Evolutionary conservation across 768 basidiomycete species (phyloP).

Genomic region (Phanerodontia chrysosporium): DNA sequence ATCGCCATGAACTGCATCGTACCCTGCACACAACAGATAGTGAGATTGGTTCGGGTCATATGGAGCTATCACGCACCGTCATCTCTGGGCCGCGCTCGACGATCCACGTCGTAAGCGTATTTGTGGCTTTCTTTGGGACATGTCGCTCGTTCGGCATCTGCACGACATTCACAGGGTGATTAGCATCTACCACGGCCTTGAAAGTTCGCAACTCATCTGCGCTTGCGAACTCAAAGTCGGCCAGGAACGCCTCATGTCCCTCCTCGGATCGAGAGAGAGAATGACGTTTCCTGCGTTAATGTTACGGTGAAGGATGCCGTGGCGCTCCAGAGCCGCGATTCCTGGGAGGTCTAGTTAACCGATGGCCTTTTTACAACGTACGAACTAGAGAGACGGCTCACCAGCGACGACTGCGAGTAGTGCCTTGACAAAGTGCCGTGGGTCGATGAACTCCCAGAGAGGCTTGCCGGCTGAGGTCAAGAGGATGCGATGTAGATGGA

Average conservation of each 20-base stretch:
- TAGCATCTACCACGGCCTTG: too few species aligned
- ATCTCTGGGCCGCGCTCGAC: neutral
- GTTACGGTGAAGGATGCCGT: constrained; percentile 29
- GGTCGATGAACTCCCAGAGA: neutral
- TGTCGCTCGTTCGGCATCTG: too few species aligned
- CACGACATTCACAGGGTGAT: too few species aligned
- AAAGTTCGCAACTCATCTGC: neutral
- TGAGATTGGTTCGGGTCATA: too few species aligned
- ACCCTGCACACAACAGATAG: neutral
- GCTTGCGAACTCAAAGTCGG: constrained; percentile 27
- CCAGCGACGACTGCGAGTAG: neutral
- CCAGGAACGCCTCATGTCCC: constrained; percentile 24
- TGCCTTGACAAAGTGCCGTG: neutral
- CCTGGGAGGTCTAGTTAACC: neutral
- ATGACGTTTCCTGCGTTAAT: constrained; percentile 33
- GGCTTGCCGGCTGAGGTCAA: neutral
- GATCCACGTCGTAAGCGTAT: too few species aligned
- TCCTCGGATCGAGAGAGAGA: constrained; percentile 15
- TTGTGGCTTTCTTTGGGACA: too few species aligned
- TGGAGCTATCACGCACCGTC: neutral
- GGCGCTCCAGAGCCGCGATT: constrained; percentile 18
- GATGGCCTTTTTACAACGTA: too few species aligned
- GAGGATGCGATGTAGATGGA: neutral
- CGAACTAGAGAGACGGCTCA: too few species aligned
- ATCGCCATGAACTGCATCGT: neutral